Base-by-base conservation (phyloP, 2,329 filamentous ascomycete species). In the Phaeosphaeriaceae sp. region DNA sequence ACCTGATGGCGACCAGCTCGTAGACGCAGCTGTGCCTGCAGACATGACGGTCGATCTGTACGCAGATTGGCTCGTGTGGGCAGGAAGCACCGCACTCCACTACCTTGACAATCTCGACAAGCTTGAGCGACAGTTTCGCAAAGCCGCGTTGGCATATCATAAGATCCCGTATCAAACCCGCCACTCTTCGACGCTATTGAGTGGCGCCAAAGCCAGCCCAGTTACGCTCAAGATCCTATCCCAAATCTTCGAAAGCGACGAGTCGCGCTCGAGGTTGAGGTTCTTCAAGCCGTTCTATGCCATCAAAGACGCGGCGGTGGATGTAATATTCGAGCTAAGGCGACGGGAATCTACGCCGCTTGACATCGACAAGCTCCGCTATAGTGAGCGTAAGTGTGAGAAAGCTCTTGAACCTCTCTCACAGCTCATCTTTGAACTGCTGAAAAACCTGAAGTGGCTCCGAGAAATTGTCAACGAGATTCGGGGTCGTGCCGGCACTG, bases 1-100 rank as follows among this genome's bases (percentile, higher is more conserved):
- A 7, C 36, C 54, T 7, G 40, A 41, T 20, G 19, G 27, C 27
- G 51, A 46, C 36, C 24, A 57, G 2, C 10, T 54, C 1, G n/a
- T 19, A 6, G 44, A 48, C 40, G 42, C 44, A 22, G 31, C 13
- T 19, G 48, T 31, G n/a, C 25, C 48, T 17, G 21, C 21, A 7
- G 22, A 33, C 22, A 44, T 51, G 11, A 19, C 13, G 5, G n/a
- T 6, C 1, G 17, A 46, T 11, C 24, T 58, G 19, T 61, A 56
- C 17, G 17, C 42, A 44, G 55, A 61, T 41, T 61, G 55, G 58
- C 25, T 61, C 15, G 24, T 53, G 24, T 58, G 56, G 53, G 25
- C 47, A 21, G 41, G 42, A 10, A 25, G 19, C 6, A 19, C 21
- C 13, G 58, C 58, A 1, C 17, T 48, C 21, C 20, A 22, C n/a